phyloP scores from a whole-genome alignment of 2,329 filamentous ascomycete genomes.

The Calonectria honghensis region DNA sequence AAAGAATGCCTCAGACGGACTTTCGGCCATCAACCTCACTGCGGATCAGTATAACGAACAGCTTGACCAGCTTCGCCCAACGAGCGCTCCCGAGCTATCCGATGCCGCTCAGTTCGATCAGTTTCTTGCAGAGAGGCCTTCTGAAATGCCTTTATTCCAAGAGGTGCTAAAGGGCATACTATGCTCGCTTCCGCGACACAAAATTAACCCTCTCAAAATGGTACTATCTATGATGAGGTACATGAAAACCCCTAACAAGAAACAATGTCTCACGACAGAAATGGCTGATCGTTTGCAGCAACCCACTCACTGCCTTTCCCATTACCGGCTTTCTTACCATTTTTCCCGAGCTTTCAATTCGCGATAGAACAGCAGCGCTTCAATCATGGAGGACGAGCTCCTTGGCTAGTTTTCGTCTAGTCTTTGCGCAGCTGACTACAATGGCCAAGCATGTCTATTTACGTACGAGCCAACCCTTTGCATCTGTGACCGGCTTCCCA shows the following conservation, averaged over 20 bases:
- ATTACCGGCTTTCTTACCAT: constrained; percentile 19
- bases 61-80: background rate
- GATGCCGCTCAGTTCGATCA: constrained; percentile 6
- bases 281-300: background rate
- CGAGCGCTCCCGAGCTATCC: background rate
- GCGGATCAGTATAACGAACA: background rate
- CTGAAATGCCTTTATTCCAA: constrained; percentile 24
- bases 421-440: constrained; percentile 19
- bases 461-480: constrained; percentile 20
- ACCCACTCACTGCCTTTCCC: constrained; percentile 11
- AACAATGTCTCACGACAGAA: background rate
- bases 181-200: background rate
- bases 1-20: background rate
- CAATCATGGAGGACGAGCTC: constrained; percentile 26
- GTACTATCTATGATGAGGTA: constrained; percentile 18
- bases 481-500: constrained; percentile 19
- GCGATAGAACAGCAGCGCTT: background rate
- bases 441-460: constrained; percentile 29
- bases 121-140: constrained; percentile 32
- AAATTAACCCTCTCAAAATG: background rate
- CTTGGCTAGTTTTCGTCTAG: constrained; percentile 2
- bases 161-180: constrained; percentile 12
- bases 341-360: constrained; percentile 10
- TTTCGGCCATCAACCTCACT: background rate
- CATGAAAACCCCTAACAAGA: too few relatives aligned